Base-by-base conservation (phyloP, 2,329 filamentous ascomycete species). In the Aureobasidium pullulans region DNA sequence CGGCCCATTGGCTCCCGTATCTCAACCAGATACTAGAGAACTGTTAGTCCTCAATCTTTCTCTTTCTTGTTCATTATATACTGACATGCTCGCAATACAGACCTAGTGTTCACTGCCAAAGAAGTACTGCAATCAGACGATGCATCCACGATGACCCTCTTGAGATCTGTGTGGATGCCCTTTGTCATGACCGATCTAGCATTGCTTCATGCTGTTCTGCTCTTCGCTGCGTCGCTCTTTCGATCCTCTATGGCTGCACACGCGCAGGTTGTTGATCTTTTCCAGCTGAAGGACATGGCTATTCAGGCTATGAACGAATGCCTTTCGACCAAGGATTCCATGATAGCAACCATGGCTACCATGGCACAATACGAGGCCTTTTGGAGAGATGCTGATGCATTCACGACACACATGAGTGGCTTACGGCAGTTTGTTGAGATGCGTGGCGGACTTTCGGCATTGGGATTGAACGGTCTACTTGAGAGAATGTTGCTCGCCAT, bases 311-410 rank as follows among this genome's bases (percentile, higher is more conserved):
- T 80, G 66, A 78, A 78, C 61, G 61, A 68, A 5, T 69, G 70
- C 9, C 67, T 79, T 32, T 64, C 64, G n/a, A 66, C 73, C 6
- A 74, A 68, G 61, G 77, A 80, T 63, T 73, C 73, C 13, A 62
- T 79, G 34, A 73, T 81, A 53, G 76, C 74, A 8, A 77, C 79
- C 2, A 76, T 79, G 4, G 76, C 76, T 36, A 77, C 79, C 62
- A 78, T 81, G 77, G 79, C 78, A 9, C 76, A 74, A 61, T 81
- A 78, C 65, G 79, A 81, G 64, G 77, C 77, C n/a, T 75, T 80
- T 62, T 79, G 76, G 62, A 78, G 78, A 23, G 71, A 73, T 19
- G 64, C 71, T 19, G 65, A 70, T 3, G 70, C 72, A 13, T 81
- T 77, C 61, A 67, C 72, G 53, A 73, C 75, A 3, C 79, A 81